Evolutionary conservation across 1,284 basidiomycete species (phyloP).

Genomic region (Cutaneotrichosporon cutaneum): DNA sequence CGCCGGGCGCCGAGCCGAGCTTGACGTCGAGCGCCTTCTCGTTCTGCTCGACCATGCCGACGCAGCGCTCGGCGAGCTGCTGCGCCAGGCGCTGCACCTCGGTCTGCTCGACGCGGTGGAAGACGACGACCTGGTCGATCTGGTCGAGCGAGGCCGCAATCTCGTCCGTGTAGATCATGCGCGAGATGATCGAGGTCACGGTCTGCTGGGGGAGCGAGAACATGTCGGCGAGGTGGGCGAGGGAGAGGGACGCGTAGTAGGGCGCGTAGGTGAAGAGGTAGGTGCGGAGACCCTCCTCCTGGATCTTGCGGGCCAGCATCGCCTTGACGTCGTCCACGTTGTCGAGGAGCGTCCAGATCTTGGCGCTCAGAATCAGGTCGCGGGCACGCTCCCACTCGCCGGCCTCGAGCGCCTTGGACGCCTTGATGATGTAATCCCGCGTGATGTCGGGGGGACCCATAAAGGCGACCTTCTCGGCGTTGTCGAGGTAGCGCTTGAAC

Average conservation of each 20-base stretch:
- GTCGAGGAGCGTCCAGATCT: slow-evolving; percentile 97
- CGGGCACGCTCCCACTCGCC: slow-evolving; percentile 97
- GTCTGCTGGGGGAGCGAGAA: slow-evolving; percentile 77
- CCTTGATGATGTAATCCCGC: slow-evolving; percentile 98
- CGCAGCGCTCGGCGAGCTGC: slow-evolving; percentile 83
- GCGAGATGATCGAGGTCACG: slow-evolving; percentile 89
- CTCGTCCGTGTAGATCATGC: slow-evolving; percentile 99
- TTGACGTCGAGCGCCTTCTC: slow-evolving; percentile 91
- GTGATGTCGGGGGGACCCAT: slow-evolving; percentile 98
- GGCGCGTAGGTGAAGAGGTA: slow-evolving; percentile 98
- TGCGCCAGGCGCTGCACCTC: slow-evolving; percentile 87
- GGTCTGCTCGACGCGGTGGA: slow-evolving; percentile 84
- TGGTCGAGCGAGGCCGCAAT: slow-evolving; percentile 90
- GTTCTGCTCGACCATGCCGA: slow-evolving; percentile 86
- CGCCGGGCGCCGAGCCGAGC: slow-evolving; percentile 69
- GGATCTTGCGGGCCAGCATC: slow-evolving; percentile 90
- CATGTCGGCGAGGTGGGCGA: slow-evolving; percentile 79
- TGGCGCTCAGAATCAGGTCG: slow-evolving; percentile 91
- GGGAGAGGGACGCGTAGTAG: slow-evolving; percentile 87
- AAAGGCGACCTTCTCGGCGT: slow-evolving; percentile 96
- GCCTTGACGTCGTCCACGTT: slow-evolving; percentile 84
- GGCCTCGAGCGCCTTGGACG: slow-evolving; percentile 90
- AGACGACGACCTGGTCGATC: slow-evolving; percentile 78
- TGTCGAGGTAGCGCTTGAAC: slow-evolving; percentile 92
- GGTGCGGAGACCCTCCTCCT: slow-evolving; percentile 94